Evolutionary conservation across 176 grass and related monocot genomes (phyloP).

Genomic region (Bolboschoenus planiculmis): DNA sequence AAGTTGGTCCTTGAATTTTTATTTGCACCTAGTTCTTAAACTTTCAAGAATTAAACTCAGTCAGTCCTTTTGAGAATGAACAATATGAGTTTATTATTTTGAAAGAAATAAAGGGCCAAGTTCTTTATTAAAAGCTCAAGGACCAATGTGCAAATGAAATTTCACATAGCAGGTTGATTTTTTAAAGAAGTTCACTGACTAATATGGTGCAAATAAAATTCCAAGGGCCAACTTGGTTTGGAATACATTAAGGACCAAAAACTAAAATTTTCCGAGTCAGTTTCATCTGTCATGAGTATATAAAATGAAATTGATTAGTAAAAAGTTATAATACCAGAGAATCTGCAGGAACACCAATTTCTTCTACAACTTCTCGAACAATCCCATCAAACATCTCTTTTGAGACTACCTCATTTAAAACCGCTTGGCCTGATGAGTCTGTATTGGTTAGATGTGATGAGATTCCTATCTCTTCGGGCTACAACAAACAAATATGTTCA

Average conservation of each 20-base stretch:
- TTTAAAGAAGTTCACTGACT: not conserved
- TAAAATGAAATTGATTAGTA: not conserved
- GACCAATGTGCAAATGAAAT: not conserved
- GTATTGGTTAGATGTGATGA: conserved; percentile 46
- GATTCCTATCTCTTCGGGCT: conserved; percentile 90
- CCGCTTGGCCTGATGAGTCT: not conserved
- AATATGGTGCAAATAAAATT: not conserved
- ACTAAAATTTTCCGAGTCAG: not conserved
- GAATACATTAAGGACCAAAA: not conserved
- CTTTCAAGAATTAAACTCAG: not conserved
- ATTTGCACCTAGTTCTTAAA: not conserved
- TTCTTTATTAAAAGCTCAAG: not conserved
- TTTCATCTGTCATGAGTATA: not conserved
- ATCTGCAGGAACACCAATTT: conserved; percentile 80
- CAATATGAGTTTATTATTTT: not conserved
- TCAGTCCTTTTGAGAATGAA: not conserved
- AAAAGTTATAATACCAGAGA: conserved; percentile 46
- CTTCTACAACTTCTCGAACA: conserved; percentile 85
- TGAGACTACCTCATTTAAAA: conserved; percentile 47
- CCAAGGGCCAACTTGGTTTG: not conserved
- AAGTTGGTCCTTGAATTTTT: not conserved
- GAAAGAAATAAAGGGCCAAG: not conserved
- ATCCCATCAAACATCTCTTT: conserved; percentile 94
- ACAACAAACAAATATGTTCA: conserved; percentile 27
- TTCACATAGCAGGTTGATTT: not conserved